Base-by-base conservation (phyloP, 768 basidiomycete species). In the Cystofilobasidium macerans region DNA sequence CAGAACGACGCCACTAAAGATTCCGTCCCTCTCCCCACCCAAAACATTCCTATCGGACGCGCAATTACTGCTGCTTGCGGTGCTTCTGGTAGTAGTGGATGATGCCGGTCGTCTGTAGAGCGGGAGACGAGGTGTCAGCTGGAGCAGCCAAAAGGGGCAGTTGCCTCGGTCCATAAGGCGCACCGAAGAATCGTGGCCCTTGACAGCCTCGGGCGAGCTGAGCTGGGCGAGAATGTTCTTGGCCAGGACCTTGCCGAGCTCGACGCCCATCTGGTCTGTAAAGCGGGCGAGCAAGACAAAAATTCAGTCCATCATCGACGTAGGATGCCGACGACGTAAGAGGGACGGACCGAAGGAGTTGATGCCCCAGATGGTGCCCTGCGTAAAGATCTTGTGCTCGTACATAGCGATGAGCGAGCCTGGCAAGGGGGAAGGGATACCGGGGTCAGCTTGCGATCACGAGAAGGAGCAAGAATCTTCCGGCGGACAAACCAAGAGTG, bases 351-450 rank as follows among this genome's bases (percentile, higher is more conserved):
- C 93, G 75, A 90, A 98, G 3, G 90, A 92, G 81, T 99, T 98
- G 81, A 99, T 94, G 30, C 93, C 93, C 93, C 92, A 98, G 66
- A 98, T 81, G 53, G 88, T 86, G 74, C 95, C 95, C 76, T 98
- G 95, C 0, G 88, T 87, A 77, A 97, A 97, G 75, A 99, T 95
- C 81, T 99, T 99, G 82, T 99, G 95, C 78, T 98, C 92, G 75
- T 94, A 95, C 70, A 95, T 73, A 20, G 87, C 89, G 74, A 95
- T 87, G 62, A 95, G 79, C 2, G 91, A 86, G 48, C 84, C 81
- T 81, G 69, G 30, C 30, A 22, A 57, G 18, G 22, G 4, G 26
- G 32, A 35, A 47, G 28, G 30, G 3, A 22, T 28, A 13, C 14
- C 6, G 18, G 51, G 4, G 26, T 42, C 48, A 54, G 24, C 59